Conservation (phyloP, 371 early-diverging fungal genomes). For the Mucor irregularis region DNA sequence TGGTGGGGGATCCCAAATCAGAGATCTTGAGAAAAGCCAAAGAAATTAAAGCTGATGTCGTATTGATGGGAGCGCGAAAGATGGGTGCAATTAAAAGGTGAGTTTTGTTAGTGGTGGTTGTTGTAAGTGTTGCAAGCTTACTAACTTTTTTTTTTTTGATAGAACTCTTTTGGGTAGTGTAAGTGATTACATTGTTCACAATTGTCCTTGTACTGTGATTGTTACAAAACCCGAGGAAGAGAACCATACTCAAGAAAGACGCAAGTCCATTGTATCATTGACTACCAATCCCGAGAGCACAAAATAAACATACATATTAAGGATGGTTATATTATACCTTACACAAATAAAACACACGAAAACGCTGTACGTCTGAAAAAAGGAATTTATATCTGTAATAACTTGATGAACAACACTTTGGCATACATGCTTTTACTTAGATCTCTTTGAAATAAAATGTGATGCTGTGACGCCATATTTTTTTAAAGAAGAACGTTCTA, state of each 20-base stretch:
- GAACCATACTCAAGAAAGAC: constrained; percentile 20
- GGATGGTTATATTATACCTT: too few species aligned
- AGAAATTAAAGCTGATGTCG: constrained; percentile 56
- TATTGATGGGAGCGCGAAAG: constrained; percentile 62
- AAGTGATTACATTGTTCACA: constrained; percentile 54
- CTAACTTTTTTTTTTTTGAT: not conserved
- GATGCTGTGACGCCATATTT: too few species aligned
- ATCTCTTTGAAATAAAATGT: too few species aligned
- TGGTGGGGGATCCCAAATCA: constrained; percentile 58
- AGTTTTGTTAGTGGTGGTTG: too few species aligned
- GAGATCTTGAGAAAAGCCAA: constrained; percentile 56
- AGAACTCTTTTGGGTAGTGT: constrained; percentile 59
- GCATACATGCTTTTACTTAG: too few species aligned
- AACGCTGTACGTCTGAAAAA: too few species aligned
- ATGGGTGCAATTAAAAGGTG: constrained; percentile 56
- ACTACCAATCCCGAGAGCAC: constrained; percentile 11
- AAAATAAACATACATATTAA: constrained; percentile 8
- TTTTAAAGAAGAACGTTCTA: too few species aligned
- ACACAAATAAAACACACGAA: too few species aligned
- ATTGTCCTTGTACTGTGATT: constrained; percentile 50
- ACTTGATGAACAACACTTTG: too few species aligned
- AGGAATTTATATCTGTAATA: too few species aligned
- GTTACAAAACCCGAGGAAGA: constrained; percentile 34
- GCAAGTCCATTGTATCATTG: constrained; percentile 22
- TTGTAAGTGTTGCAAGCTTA: too few species aligned